phyloP scores from a whole-genome alignment of 163 green algal genomes.

The Smithsoniella earleae region DNA sequence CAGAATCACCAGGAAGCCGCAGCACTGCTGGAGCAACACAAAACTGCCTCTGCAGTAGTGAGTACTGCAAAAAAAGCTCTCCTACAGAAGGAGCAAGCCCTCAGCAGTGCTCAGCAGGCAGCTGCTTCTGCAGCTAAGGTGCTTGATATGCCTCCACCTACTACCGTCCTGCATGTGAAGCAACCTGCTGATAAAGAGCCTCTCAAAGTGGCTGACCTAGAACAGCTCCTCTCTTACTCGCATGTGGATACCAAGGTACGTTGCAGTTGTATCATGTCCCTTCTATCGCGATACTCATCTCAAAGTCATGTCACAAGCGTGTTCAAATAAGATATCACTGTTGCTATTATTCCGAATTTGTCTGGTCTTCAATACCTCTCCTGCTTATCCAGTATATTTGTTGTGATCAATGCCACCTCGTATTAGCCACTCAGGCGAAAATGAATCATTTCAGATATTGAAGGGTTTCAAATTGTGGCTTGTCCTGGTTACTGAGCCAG shows the following conservation, averaged over 20 bases:
- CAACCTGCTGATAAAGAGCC: not conserved
- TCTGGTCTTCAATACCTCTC: too few relatives aligned
- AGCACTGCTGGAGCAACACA: not conserved
- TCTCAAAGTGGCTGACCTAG: not conserved
- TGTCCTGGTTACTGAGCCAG: too few relatives aligned
- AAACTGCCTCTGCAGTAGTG: not conserved
- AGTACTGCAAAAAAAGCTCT: not conserved
- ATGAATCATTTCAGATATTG: too few relatives aligned
- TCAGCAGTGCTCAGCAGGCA: not conserved
- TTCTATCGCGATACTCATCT: too few relatives aligned
- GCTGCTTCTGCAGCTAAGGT: not conserved
- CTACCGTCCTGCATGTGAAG: not conserved
- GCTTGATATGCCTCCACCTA: not conserved
- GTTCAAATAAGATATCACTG: too few relatives aligned
- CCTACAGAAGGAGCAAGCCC: not conserved
- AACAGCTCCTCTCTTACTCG: not conserved
- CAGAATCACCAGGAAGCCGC: constrained; percentile 1
- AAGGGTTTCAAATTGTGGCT: too few relatives aligned
- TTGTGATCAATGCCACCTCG: too few relatives aligned
- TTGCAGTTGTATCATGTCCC: too few relatives aligned
- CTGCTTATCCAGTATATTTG: too few relatives aligned
- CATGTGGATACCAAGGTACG: not conserved
- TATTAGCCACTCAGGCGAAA: too few relatives aligned
- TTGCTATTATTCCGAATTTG: too few relatives aligned
- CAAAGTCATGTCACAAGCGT: too few relatives aligned